Evolutionary conservation across 805 yeast species (phyloP), one percentile per base, ranked within the genome.

Genomic region (Starmerella apicola): DNA sequence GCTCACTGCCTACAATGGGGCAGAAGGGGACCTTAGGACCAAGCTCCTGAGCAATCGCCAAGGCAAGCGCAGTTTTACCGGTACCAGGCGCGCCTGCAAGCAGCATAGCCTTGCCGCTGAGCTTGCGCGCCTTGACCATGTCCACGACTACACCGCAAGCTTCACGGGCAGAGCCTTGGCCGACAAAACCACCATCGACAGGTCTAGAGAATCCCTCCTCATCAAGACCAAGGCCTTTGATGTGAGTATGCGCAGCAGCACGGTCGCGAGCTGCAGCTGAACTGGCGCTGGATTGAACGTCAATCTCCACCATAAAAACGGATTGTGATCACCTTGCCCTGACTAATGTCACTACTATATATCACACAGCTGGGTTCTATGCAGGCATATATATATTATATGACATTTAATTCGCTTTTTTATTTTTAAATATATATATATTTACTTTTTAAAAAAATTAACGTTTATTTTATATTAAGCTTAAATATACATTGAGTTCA

Each of bases 61-160:
- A 69, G 0, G 97, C 97, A 54, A 91, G 70, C 1, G 98, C 98
- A 3, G 98, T 91, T 60, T 91, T 91, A 57, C 98, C 98, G 5
- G 97, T 88, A 0, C 97, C 95, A 8, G 98, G 97, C 5, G 94
- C 94, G 38, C 98, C 98, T 1, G 98, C 97, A 39, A 91, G 69
- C 44, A 91, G 63, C 37, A 91, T 76, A n/a, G 95, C 97, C 56
- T 88, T 81, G 22, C 98, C 98, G 37, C 94, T 80, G 78, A 91
- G 81, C 61, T 78, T 83, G 54, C 83, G 84, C 24, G 82, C 78
- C 62, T 85, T 86, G 64, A 91, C 84, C 63, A 91, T 68, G 62
- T 91, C 96, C 29, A 88, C 94, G 47, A 91, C 73, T 39, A 91
- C 79, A 48, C 98, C 98, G 56, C 95, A 85, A 0, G 96, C 97